Percentiles rank a stretch among this genome's conserved stretches.
phyloP scores from a whole-genome alignment of 2,329 filamentous ascomycete genomes.

The Periconia digitata region DNA sequence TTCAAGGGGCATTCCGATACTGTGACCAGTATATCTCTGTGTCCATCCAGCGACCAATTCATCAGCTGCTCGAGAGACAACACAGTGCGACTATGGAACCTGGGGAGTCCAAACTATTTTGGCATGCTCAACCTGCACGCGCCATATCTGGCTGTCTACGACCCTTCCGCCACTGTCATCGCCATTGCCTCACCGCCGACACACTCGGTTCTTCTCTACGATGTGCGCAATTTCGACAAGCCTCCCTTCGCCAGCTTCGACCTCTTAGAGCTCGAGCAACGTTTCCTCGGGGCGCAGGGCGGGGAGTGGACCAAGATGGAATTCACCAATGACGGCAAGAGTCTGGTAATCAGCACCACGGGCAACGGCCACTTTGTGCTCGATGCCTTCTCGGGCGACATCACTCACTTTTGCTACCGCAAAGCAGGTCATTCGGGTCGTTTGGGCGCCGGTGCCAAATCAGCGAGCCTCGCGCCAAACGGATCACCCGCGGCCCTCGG shows the following conservation, averaged over 20 bases:
- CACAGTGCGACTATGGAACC: conserved; percentile 88
- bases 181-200: conserved; percentile 82
- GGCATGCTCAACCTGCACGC: conserved; percentile 79
- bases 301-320: conserved; percentile 87
- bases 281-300: conserved; percentile 44
- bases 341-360: conserved; percentile 79
- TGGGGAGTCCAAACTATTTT: conserved; percentile 75
- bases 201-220: conserved; percentile 83
- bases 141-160: conserved; percentile 83
- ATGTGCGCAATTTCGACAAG: conserved; percentile 91
- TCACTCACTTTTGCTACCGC: conserved; percentile 71
- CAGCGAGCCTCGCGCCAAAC: conserved; percentile 50
- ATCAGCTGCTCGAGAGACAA: conserved; percentile 90
- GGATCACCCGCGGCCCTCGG: conserved; percentile 38
- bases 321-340: conserved; percentile 95
- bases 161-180: conserved; percentile 89
- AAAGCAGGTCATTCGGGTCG: conserved; percentile 50
- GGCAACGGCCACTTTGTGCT: conserved; percentile 85
- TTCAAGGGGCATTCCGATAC: conserved; percentile 86
- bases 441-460: conserved; percentile 45
- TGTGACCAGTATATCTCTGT: conserved; percentile 82
- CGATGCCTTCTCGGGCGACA: conserved; percentile 83
- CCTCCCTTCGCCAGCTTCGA: conserved; percentile 87
- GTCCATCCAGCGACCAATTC: conserved; percentile 86
- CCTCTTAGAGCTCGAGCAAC: conserved; percentile 64